Evolutionary conservation across 192 early-diverging fungal species (phyloP).

Genomic region (Gonapodya prolifera): DNA sequence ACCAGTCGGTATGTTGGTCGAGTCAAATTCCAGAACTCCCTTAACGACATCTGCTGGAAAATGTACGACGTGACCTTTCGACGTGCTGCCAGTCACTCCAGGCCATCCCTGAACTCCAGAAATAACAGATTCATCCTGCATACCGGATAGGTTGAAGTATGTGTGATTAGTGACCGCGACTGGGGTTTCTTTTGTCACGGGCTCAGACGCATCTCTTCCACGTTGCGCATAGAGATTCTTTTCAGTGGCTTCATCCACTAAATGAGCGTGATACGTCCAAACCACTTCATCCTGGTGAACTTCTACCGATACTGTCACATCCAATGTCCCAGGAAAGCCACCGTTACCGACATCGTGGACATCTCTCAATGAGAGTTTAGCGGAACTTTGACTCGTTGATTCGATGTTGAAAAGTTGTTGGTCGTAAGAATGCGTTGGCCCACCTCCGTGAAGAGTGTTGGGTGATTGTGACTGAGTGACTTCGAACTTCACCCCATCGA

Average conservation of each 20-base stretch:
- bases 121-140: slow-evolving; percentile 29
- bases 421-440: slow-evolving; percentile 46
- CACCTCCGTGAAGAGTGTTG: slow-evolving; percentile 75
- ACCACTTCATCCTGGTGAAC: slow-evolving; percentile 3
- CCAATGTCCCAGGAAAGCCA: slow-evolving; percentile 63
- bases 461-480: slow-evolving; percentile 56
- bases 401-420: slow-evolving; percentile 43
- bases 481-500: slow-evolving; percentile 16
- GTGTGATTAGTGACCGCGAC: slow-evolving; percentile 75
- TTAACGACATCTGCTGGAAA: slow-evolving; percentile 25
- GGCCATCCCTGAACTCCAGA: slow-evolving; percentile 5
- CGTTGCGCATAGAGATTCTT: slow-evolving; percentile 33
- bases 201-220: slow-evolving; percentile 32
- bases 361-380: slow-evolving; percentile 40
- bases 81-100: neutral
- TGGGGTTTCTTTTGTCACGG: slow-evolving; percentile 34
- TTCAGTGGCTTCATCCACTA: neutral
- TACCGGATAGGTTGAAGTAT: slow-evolving; percentile 79
- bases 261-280: slow-evolving; percentile 13
- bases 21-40: slow-evolving; percentile 37
- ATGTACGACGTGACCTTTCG: slow-evolving; percentile 31
- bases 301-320: slow-evolving; percentile 42
- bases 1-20: slow-evolving; percentile 60
- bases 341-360: slow-evolving; percentile 61
- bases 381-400: slow-evolving; percentile 23